Evolutionary conservation across 805 yeast genomes (phyloP), one percentile per base, ranked within the genome.

Genomic region (Kodamaea leandrae): DNA sequence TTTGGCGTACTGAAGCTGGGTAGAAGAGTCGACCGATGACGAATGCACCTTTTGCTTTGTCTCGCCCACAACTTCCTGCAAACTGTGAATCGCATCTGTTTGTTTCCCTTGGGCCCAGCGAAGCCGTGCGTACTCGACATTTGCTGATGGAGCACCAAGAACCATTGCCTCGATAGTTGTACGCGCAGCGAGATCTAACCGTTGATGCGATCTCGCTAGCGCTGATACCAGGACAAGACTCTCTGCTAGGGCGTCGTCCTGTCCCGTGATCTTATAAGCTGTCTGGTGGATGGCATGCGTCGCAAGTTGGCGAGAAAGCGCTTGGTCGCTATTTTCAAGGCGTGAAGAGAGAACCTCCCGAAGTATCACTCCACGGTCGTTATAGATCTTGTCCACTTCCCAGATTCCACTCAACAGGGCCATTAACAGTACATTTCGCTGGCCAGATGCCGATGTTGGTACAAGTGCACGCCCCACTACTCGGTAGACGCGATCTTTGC

Each of bases 81-180:
- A 64, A 6, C 78, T 68, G 38, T 83, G 80, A 32, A 91, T 71
- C 0, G 98, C 98, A 50, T 88, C 83, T 17, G 89, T 76, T 45
- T 79, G 86, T 47, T 88, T 95, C 1, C 95, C 96, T 55, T 86
- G 87, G 3, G 80, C 83, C 97, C 98, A 91, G 28, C 88, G 61
- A 6, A 93, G 70, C 43, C 85, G 81, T 0, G 96, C 83, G 58
- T 84, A 83, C 56, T 89, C 96, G 28, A 84, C 61, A 44, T 82
- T 83, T 5, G 85, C 82, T 8, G 66, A 68, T 12, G 64, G 55
- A 23, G 67, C 63, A 14, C 61, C 52, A 7, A 64, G 46, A 2
- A 67, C 62, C 61, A 77, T 65, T 1, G 87, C 88, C 51, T 78
- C 71, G 54, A 85, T 74, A 16, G 84, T 75, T 6, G 82, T 72